These are phyloP conservation scores for Ustilago xerochloae DNA, from an alignment of 1,284 basidiomycete species.

Conservation along the genomic window DNA sequence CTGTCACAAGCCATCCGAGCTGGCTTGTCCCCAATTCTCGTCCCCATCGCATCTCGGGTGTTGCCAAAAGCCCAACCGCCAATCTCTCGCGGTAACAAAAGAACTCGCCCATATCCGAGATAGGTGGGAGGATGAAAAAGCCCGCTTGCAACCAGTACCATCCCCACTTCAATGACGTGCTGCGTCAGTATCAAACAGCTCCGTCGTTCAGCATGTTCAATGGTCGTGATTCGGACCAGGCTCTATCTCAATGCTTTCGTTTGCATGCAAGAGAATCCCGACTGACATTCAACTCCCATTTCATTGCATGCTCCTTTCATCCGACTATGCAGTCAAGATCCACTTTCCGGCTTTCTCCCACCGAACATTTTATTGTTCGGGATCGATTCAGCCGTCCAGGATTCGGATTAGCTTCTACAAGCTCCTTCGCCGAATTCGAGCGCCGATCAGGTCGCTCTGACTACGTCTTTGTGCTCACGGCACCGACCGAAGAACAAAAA, in stretches of 20 bases:
- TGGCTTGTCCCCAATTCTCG: not conserved
- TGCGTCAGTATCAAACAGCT: not conserved
- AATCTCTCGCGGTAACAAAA: not conserved
- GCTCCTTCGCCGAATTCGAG: not conserved
- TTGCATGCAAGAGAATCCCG: constrained; percentile 15
- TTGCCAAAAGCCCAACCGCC: not conserved
- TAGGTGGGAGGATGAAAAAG: not conserved
- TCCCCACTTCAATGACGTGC: not conserved
- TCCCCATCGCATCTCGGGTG: not conserved
- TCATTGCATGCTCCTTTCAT: constrained; percentile 17
- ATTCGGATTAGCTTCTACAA: constrained; percentile 2
- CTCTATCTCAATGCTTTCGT: not conserved
- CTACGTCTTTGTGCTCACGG: not conserved
- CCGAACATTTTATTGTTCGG: constrained; percentile 25
- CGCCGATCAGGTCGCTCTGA: not conserved
- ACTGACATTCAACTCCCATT: constrained; percentile 21
- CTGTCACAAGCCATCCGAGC: too few species aligned
- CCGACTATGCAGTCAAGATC: constrained; percentile 15
- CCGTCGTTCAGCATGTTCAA: not conserved
- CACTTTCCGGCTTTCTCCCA: constrained; percentile 14
- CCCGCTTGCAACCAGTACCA: not conserved
- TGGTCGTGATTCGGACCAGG: not conserved
- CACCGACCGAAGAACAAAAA: not conserved
- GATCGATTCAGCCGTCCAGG: not conserved
- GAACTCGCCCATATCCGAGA: not conserved